phyloP scores from a whole-genome alignment of 1,284 basidiomycete genomes.

The Ustilago bromivora region DNA sequence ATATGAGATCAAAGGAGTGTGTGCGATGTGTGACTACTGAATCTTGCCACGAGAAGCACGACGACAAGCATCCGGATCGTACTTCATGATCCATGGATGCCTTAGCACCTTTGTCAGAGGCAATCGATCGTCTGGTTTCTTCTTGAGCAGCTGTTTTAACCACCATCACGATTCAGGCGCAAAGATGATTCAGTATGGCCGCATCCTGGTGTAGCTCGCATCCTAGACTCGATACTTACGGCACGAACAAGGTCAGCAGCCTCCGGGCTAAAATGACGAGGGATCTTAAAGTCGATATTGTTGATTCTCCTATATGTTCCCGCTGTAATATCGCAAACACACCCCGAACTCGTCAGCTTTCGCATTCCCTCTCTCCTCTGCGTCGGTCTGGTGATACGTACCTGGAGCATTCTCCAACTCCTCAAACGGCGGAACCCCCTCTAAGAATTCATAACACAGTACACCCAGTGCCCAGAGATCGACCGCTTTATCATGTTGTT shows the following conservation, averaged over 20 bases:
- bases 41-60: slow-evolving; percentile 54
- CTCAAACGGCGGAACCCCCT: slow-evolving; percentile 93
- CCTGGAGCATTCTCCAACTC: slow-evolving; percentile 76
- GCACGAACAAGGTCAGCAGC: slow-evolving; percentile 56
- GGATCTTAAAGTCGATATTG: slow-evolving; percentile 61
- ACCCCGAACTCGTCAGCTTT: not conserved
- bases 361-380: slow-evolving; percentile 72
- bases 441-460: slow-evolving; percentile 92
- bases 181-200: not conserved
- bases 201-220: not conserved
- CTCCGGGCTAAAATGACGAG: slow-evolving; percentile 56
- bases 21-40: slow-evolving; percentile 4
- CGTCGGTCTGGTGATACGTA: not conserved
- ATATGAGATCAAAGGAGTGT: not conserved
- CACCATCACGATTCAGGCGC: not conserved
- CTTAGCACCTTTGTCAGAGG: slow-evolving; percentile 82
- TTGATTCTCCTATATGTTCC: slow-evolving; percentile 63
- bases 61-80: slow-evolving; percentile 71
- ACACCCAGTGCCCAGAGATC: slow-evolving; percentile 98
- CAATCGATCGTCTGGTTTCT: slow-evolving; percentile 85
- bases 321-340: slow-evolving; percentile 5
- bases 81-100: slow-evolving; percentile 93
- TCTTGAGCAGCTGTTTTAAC: slow-evolving; percentile 79
- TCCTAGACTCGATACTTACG: slow-evolving; percentile 21
- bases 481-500: slow-evolving; percentile 86